Base-by-base conservation (phyloP, 306 rosid species). In the Ziziphus jujuba region DNA sequence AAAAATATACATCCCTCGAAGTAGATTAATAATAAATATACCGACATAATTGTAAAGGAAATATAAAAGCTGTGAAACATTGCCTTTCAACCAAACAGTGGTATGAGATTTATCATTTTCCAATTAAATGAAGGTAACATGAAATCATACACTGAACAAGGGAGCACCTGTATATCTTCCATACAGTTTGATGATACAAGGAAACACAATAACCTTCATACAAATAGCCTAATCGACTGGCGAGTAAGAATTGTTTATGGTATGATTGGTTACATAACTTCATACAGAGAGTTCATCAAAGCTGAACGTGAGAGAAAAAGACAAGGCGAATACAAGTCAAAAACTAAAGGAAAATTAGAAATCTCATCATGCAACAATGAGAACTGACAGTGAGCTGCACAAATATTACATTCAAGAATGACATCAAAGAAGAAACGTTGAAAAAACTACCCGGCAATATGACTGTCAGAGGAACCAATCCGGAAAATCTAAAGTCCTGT, bases 361-460 rank as follows among this genome's bases (percentile, higher is more conserved):
- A n/a, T 49, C 34, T 51, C 6, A 52, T 11, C 54, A 35, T 24
- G 55, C 59, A 75, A 55, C 61, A 74, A 47, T 23, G 31, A 36
- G 58, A 23, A 60, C 28, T 56, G 45, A 36, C 51, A 64, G 61
- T 58, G 67, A 53, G 20, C 65, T 56, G 56, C 67, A 50, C 65
- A 69, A 57, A 67, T 75, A 71, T 53, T 84, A 77, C 83, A 76
- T 59, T 68, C 65, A 77, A 73, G 70, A 76, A 38, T 44, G 66
- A 69, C 21, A 28, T 28, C 33, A 28, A 3, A 62, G 61, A 25
- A 63, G 48, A 69, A 73, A 67, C 72, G 55, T 48, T 51, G 59
- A 76, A 40, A 14, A 65, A 71, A 25, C 20, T 44, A 73, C 62
- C 48, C 70, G 71, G 82, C 16, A 62, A 64, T 66, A 72, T 69